Conservation (phyloP, 2,329 filamentous ascomycete species). For the Volutella citrinella region DNA sequence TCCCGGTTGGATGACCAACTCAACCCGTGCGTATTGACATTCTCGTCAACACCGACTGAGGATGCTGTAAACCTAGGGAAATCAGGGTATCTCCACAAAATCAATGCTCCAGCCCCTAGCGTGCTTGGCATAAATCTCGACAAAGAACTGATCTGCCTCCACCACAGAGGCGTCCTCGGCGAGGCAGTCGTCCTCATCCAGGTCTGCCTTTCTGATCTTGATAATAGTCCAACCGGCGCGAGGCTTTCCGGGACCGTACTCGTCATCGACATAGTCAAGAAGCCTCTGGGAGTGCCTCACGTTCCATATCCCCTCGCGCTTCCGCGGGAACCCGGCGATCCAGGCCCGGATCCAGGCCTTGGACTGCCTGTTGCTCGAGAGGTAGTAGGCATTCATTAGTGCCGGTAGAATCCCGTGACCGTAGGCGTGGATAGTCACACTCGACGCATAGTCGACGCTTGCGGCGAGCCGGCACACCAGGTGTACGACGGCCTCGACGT, state of each 20-base stretch:
- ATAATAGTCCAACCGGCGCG: conserved; percentile 11
- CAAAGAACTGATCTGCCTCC: conserved; percentile 7
- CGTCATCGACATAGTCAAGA: conserved; percentile 11
- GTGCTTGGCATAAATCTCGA: conserved; percentile 15
- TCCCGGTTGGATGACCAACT: no score
- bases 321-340: conserved; percentile 7
- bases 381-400: conserved; percentile 14
- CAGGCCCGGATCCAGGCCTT: conserved; percentile 14
- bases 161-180: no score
- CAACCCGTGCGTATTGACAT: no score
- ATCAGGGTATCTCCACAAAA: conserved; percentile 14
- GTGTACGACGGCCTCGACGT: conserved; percentile 1
- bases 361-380: conserved; percentile 1
- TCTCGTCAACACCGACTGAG: no score
- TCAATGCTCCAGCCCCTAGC: conserved; percentile 17
- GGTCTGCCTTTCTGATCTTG: conserved; percentile 13
- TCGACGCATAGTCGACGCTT: conserved; percentile 7
- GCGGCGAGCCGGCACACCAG: conserved; percentile 11
- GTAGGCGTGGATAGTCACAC: conserved; percentile 13
- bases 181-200: conserved; percentile 6
- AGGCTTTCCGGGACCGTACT: conserved; percentile 9
- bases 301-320: conserved; percentile 17
- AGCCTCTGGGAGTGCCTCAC: conserved; percentile 11
- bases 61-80: no score
- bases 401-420: conserved; percentile 17